Base-by-base conservation (phyloP, 768 basidiomycete species). In the Pseudohyphozyma bogoriensis region DNA sequence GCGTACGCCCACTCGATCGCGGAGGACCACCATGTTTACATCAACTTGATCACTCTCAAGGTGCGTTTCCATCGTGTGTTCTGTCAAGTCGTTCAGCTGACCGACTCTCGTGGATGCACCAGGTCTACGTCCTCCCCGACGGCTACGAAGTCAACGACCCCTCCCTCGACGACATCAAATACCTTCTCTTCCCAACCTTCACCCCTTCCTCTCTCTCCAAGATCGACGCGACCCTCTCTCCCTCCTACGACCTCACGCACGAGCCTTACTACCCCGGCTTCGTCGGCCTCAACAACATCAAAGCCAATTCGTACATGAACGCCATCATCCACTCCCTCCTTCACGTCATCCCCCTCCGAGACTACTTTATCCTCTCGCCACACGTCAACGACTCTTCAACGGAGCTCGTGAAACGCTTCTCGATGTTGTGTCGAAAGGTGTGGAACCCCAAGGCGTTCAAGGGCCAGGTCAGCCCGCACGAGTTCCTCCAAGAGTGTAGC, bases 361-460 rank as follows among this genome's bases (percentile, higher is more conserved):
- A 93, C 71, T 86, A 85, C 74, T 79, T 93, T 51, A 78, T 93
- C 55, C 81, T 92, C 56, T 64, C 73, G 33, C 70, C 73, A 46
- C 72, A 70, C n/a, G 55, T 56, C 4, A 31, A 47, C 1, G 52
- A 32, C 29, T 26, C 53, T 15, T 52, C 64, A 63, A 78, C 88
- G 10, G 95, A 99, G 72, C 81, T 97, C 56, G 77, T 96, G 44
- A 85, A 83, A 69, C 84, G 95, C 28, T 89, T 97, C 69, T 84
- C 88, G 22, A 79, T 81, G 16, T 80, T 99, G 24, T 85, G 89
- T 3, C 89, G 89, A 74, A 91, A 97, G 75, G 71, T 96, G 40
- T 99, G 95, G 95, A 97, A 95, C 74, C 89, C 92, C 12, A 79
- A 85, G 53, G 76, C 93, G 58, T 99, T 99, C 82, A 99, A 99